Percentiles rank a stretch among this genome's conserved stretches.
These are phyloP conservation scores for Tylopilus sp. DNA, from an alignment of 768 basidiomycete species.

Conservation along the genomic window DNA sequence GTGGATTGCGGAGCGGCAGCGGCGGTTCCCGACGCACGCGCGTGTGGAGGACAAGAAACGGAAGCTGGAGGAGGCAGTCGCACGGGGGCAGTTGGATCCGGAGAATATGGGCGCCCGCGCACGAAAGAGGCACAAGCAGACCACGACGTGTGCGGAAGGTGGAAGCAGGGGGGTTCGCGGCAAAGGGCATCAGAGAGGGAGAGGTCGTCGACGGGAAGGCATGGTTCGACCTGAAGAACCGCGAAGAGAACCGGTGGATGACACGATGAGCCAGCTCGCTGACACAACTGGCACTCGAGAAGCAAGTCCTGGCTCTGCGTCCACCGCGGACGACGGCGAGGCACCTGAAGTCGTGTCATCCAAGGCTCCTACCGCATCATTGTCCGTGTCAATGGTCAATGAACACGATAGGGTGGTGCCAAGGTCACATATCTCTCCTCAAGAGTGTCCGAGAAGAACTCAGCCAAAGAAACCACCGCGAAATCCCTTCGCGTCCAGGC, in stretches of 20 bases:
- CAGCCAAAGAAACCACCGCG: constrained; percentile 50
- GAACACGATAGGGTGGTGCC: constrained; percentile 4
- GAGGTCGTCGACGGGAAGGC: constrained; percentile 28
- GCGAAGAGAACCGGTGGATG: background rate
- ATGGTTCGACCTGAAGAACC: background rate
- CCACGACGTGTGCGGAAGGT: constrained; percentile 5
- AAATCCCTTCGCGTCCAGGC: constrained; percentile 66
- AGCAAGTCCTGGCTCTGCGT: constrained; percentile 18
- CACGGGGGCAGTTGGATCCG: constrained; percentile 69
- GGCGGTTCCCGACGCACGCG: constrained; percentile 72
- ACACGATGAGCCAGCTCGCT: background rate
- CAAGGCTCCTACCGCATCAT: constrained; percentile 31
- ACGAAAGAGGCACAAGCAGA: constrained; percentile 42
- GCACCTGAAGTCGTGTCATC: constrained; percentile 61
- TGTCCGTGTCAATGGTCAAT: constrained; percentile 7
- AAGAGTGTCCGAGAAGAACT: constrained; percentile 21
- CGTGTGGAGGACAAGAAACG: constrained; percentile 78
- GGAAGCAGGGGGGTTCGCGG: constrained; percentile 1
- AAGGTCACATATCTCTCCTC: constrained; percentile 1
- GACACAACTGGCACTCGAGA: constrained; percentile 3
- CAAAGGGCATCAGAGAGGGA: constrained; percentile 25
- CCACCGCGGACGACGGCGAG: constrained; percentile 37
- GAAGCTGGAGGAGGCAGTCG: constrained; percentile 72
- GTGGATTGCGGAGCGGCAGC: constrained; percentile 89
- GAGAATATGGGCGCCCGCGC: constrained; percentile 40